These are phyloP conservation scores for Hippophae tibetana DNA, from an alignment of 306 rosid species.

Conservation along the genomic window DNA sequence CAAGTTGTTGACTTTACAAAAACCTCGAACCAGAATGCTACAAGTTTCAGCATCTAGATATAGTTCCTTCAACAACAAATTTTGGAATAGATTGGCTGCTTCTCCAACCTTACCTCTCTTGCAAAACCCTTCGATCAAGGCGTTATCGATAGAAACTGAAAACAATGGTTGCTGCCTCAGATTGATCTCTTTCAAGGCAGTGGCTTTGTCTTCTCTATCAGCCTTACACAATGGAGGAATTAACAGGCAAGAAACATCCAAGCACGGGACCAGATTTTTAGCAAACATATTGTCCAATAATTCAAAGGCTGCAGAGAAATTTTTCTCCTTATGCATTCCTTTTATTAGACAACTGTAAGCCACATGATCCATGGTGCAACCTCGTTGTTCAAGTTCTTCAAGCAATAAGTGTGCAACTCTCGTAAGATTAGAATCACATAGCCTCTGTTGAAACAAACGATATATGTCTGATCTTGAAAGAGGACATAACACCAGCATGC, in stretches of 20 bases:
- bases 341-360: constrained; percentile 44
- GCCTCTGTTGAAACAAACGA: constrained; percentile 39
- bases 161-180: constrained; percentile 31
- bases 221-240: constrained; percentile 56
- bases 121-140: constrained; percentile 51
- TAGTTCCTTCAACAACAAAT: constrained; percentile 38
- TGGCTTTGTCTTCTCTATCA: constrained; percentile 41
- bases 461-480: constrained; percentile 36
- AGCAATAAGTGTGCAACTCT: constrained; percentile 32
- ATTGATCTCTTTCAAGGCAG: constrained; percentile 42
- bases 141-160: constrained; percentile 27
- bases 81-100: constrained; percentile 34
- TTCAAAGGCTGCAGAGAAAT: constrained; percentile 37
- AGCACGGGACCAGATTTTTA: constrained; percentile 33
- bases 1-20: constrained; percentile 36
- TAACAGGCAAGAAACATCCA: constrained; percentile 43
- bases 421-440: constrained; percentile 37
- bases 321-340: constrained; percentile 43
- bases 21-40: constrained; percentile 51
- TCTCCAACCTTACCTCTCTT: constrained; percentile 35
- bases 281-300: constrained; percentile 49
- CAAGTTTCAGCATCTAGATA: constrained; percentile 40
- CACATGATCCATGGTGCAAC: constrained; percentile 33
- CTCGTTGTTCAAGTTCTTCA: constrained; percentile 39
- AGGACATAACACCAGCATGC: constrained; percentile 49